These are phyloP conservation scores for Rubus idaeus DNA, from an alignment of 306 rosid species.

Conservation along the genomic window DNA sequence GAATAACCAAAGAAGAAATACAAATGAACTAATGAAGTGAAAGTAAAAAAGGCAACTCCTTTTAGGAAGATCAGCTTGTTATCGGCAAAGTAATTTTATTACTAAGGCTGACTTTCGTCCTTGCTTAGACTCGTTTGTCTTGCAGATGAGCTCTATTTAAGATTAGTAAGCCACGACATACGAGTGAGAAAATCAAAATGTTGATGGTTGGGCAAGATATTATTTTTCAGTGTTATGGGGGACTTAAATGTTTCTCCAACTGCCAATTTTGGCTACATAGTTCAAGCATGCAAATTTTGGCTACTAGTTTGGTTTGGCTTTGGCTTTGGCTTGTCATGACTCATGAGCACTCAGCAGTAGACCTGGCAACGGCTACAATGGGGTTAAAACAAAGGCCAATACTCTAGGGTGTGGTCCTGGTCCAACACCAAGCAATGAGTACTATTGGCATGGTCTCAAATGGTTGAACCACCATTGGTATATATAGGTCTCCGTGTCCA, in stretches of 20 bases:
- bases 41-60: not conserved
- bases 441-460: constrained; percentile 4
- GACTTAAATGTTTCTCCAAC: not conserved
- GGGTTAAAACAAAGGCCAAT: constrained; percentile 5
- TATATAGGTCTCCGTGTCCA: not conserved
- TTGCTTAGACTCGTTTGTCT: not conserved
- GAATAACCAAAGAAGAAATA: not conserved
- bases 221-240: not conserved
- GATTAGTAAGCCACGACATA: not conserved
- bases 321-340: not conserved
- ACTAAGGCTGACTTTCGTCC: not conserved
- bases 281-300: not conserved
- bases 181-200: not conserved
- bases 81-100: not conserved
- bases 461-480: not conserved
- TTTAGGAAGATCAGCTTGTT: not conserved
- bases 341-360: not conserved
- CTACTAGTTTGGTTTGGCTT: not conserved
- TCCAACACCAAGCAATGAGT: not conserved
- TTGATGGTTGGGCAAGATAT: not conserved
- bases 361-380: not conserved
- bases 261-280: not conserved
- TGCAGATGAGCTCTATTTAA: not conserved
- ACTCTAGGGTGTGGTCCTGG: constrained; percentile 13
- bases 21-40: not conserved